Base-by-base conservation (phyloP, 2,329 filamentous ascomycete genomes). In the Botryosphaeria dothidea region DNA sequence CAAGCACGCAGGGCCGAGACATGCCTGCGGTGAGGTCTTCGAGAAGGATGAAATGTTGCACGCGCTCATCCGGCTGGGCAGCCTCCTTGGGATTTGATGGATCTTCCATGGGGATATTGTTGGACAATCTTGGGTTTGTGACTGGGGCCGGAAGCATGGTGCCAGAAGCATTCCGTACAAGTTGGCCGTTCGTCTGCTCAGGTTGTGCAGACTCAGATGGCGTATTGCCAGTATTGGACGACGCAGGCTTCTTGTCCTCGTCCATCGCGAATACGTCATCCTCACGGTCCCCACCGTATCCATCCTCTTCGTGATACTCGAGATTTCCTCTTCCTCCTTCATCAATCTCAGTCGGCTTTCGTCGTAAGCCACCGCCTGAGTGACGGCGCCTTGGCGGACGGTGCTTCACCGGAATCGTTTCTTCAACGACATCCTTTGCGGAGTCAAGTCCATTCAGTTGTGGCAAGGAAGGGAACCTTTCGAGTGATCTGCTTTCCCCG, bases 1-100 rank as follows among this genome's bases (percentile, higher is more conserved):
- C 95, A 77, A 99, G 90, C 66, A 99, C 96, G 78, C 95, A 98
- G 4, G 95, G 95, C 58, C 91, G 89, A 74, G 92, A 93, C 95
- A 99, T 98, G 36, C 94, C 94, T 1, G 94, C 92, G 1, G 95
- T 99, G 54, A 99, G 85, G 75, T 99, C 95, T 78, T 99, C 95
- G 9, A 99, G 82, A 0, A 99, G 84, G 15, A 99, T 82, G 75
- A 99, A 99, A 74, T 94, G 96, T 72, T 97, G 92, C 4, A 96
- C 91, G 34, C 94, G 88, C 65, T 82, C 80, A 63, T 80, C 81
- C n/a, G 75, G 77, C 69, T 79, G 82, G 57, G 79, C 81, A 9
- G 81, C 80, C 70, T 80, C 76, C 36, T 81, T 75, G 1, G 81
- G 82, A 64, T 83, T 83, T 11, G 67, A 63, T 0, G 76, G 76